phyloP scores from a whole-genome alignment of 305 asterid species.

The Stenogyne calaminthoides region DNA sequence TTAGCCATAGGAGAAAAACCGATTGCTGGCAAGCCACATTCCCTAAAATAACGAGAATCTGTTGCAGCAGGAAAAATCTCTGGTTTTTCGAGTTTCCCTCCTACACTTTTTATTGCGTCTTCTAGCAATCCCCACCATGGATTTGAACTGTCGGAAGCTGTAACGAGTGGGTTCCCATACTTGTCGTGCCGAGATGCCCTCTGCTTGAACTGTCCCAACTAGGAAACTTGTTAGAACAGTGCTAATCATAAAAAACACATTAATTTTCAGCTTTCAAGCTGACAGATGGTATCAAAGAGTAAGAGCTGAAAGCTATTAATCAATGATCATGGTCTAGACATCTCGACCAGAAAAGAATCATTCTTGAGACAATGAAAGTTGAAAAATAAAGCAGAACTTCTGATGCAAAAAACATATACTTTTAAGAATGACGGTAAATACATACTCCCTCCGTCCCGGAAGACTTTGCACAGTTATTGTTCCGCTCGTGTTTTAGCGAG shows the following conservation, averaged over 20 bases:
- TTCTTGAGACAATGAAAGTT: not conserved
- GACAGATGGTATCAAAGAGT: not conserved
- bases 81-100: conserved; percentile 72
- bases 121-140: conserved; percentile 89
- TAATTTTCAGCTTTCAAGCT: not conserved
- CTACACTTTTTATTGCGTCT: conserved; percentile 60
- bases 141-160: conserved; percentile 71
- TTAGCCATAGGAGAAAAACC: conserved; percentile 98
- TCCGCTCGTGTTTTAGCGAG: too few relatives aligned
- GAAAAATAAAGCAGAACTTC: not conserved
- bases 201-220: conserved; percentile 77
- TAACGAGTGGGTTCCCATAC: conserved; percentile 68
- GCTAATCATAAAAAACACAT: conserved; percentile 5
- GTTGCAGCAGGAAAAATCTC: conserved; percentile 95
- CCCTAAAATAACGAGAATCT: conserved; percentile 86
- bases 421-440: conserved; percentile 16
- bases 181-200: conserved; percentile 47
- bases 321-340: not conserved
- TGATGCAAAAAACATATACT: not conserved
- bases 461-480: too few relatives aligned
- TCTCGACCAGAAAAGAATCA: not conserved
- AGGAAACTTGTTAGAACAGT: too few relatives aligned
- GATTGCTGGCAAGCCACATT: conserved; percentile 75
- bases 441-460: too few relatives aligned
- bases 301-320: not conserved